Conservation (phyloP, 2,329 filamentous ascomycete genomes). For the Furcasterigmium furcatum region DNA sequence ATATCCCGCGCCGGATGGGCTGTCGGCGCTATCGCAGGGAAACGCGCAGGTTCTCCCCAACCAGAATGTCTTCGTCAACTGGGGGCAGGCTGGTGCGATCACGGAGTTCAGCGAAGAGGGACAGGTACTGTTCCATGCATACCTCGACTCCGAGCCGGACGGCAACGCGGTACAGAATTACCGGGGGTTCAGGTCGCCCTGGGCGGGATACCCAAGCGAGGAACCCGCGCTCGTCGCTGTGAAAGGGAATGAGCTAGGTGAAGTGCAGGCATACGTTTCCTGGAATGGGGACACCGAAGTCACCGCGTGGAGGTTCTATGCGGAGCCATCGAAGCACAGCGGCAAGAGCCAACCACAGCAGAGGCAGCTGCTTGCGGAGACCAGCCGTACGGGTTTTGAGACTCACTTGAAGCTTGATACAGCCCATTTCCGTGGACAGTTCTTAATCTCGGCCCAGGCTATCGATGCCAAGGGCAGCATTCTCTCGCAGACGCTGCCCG, state of each 20-base stretch:
- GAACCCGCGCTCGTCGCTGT: slow-evolving; percentile 18
- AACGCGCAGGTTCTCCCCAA: slow-evolving; percentile 51
- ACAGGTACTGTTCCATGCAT: slow-evolving; percentile 47
- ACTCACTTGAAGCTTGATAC: slow-evolving; percentile 1
- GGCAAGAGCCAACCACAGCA: slow-evolving; percentile 10
- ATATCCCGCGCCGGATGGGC: slow-evolving; percentile 34
- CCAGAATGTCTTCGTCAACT: slow-evolving; percentile 53
- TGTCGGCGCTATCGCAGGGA: slow-evolving; percentile 45
- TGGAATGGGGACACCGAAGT: slow-evolving; percentile 34
- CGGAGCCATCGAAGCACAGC: too few species aligned
- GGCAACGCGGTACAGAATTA: slow-evolving; percentile 46
- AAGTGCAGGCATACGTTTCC: slow-evolving; percentile 19
- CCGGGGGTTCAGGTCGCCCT: slow-evolving; percentile 49
- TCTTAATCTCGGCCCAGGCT: too few species aligned
- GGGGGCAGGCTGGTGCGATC: slow-evolving; percentile 47
- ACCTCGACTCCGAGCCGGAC: slow-evolving; percentile 34
- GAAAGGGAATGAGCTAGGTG: slow-evolving; percentile 6
- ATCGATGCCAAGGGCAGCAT: too few species aligned
- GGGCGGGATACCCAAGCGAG: slow-evolving; percentile 44
- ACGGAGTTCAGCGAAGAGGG: slow-evolving; percentile 47
- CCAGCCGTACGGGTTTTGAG: slow-evolving; percentile 7
- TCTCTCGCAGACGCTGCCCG: too few species aligned
- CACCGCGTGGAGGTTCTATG: slow-evolving; percentile 22
- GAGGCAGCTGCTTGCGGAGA: slow-evolving; percentile 5
- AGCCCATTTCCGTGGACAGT: too few species aligned